Evolutionary conservation across 805 yeast species (phyloP).

Genomic region (Candida oleophila): DNA sequence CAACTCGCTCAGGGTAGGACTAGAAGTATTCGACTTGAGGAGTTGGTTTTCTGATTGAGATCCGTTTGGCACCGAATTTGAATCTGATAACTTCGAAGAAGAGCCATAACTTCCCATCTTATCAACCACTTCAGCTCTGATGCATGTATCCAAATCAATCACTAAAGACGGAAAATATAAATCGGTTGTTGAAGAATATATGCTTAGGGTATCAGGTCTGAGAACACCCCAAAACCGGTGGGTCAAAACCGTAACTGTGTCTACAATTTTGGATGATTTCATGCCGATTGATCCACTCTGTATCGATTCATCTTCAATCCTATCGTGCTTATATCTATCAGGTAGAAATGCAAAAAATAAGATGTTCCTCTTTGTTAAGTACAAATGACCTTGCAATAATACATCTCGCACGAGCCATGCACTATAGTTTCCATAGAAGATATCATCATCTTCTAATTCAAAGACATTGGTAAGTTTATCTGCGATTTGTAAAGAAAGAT

Average conservation of each 20-base stretch:
- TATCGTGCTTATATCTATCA: slow-evolving; percentile 22
- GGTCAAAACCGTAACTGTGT: slow-evolving; percentile 31
- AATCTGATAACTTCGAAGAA: slow-evolving; percentile 9
- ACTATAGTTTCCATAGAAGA: slow-evolving; percentile 58
- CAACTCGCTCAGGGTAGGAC: slow-evolving; percentile 9
- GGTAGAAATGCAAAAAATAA: slow-evolving; percentile 83
- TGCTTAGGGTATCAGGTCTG: slow-evolving; percentile 62
- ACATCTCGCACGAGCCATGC: slow-evolving; percentile 85
- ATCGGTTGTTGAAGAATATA: slow-evolving; percentile 72
- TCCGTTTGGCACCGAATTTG: background rate
- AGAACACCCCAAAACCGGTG: slow-evolving; percentile 80
- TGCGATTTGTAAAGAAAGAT: slow-evolving; percentile 29
- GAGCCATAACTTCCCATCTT: slow-evolving; percentile 8
- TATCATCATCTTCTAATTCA: slow-evolving; percentile 52
- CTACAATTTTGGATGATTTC: slow-evolving; percentile 39
- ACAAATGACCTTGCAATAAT: slow-evolving; percentile 80
- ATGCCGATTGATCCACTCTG: slow-evolving; percentile 39
- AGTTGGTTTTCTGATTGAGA: background rate
- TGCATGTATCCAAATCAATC: slow-evolving; percentile 66
- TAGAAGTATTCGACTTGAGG: slow-evolving; percentile 8
- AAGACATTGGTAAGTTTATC: slow-evolving; percentile 34
- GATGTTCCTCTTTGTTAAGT: slow-evolving; percentile 62
- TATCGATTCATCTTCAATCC: slow-evolving; percentile 24
- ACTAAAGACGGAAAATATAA: slow-evolving; percentile 80
- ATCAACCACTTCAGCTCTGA: slow-evolving; percentile 53